Evolutionary conservation across 2,329 filamentous ascomycete species (phyloP), one percentile per base, ranked within the genome.

Genomic region (Hymenoscyphus albidus): DNA sequence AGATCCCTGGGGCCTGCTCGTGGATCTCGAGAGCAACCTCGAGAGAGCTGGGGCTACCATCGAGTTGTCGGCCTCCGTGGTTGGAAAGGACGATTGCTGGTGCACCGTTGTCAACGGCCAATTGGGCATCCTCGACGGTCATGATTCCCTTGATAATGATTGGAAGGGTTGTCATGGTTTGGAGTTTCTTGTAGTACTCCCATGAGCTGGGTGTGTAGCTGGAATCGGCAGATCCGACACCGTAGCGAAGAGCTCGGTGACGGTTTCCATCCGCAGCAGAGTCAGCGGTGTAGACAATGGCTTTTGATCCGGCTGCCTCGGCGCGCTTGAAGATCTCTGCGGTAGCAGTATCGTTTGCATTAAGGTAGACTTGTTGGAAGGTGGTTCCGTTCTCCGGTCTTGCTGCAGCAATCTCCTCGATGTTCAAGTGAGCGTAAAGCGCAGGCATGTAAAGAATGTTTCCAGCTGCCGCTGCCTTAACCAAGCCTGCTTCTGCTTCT

Each of bases 111-210:
- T 85, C 82, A 64, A 87, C 87, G 22, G 78, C 81, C 4, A 87
- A 83, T 0, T 87, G 81, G 59, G 87, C 85, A 0, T 84, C 85
- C 70, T 88, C 84, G 32, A 82, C 80, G 80, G 2, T 85, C 83
- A 38, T 81, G 81, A 73, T 80, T 82, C 73, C 78, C 62, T 69
- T 69, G 48, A 79, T 73, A 13, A 80, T 51, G 22, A 60, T 27
- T n/a, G 58, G 58, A 7, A 60, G 58, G 22, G 6, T 51, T 5
- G 58, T 73, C 57, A 67, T n/a, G 55, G 39, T 61, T 42, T 64
- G 63, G 71, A 27, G 80, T 70, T 38, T 80, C 77, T 76, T 68
- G 73, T 78, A 79, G 65, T 73, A 74, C 42, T 77, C 74, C 79
- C 79, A 70, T 6, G 64, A 64, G 38, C 63, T 56, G 42, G 56